Conservation (phyloP, 2,329 filamentous ascomycete species). For the Seiridium cupressi region DNA sequence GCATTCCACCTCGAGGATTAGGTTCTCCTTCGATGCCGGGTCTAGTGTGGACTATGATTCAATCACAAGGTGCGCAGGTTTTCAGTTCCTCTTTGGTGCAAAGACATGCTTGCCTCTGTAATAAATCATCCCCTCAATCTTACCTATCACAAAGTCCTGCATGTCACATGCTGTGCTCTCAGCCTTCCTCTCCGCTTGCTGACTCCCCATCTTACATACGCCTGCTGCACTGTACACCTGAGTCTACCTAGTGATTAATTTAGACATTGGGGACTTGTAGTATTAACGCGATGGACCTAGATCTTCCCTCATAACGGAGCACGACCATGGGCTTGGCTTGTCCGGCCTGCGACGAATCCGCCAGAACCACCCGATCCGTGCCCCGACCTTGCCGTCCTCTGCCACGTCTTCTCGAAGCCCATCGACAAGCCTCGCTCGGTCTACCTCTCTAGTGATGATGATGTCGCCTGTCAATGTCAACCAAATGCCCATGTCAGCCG, state of each 20-base stretch:
- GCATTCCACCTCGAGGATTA: slow-evolving; percentile 53
- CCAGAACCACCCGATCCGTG: slow-evolving; percentile 71
- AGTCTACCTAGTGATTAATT: background rate
- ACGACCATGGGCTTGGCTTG: slow-evolving; percentile 81
- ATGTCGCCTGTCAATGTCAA: slow-evolving; percentile 55
- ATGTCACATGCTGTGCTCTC: slow-evolving; percentile 11
- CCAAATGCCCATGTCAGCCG: slow-evolving; percentile 55
- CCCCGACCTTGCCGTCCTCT: slow-evolving; percentile 61
- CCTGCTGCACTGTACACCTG: background rate
- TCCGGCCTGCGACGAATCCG: slow-evolving; percentile 92
- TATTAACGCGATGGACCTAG: slow-evolving; percentile 42
- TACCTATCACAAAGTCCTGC: slow-evolving; percentile 8
- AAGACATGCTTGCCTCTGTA: background rate
- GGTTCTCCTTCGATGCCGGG: slow-evolving; percentile 76
- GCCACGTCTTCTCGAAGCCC: slow-evolving; percentile 64
- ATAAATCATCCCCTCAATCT: slow-evolving; percentile 3
- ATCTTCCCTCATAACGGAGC: slow-evolving; percentile 78
- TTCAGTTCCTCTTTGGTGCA: background rate
- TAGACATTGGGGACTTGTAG: background rate
- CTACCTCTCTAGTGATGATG: slow-evolving; percentile 69
- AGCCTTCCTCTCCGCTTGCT: background rate
- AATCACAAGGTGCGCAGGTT: slow-evolving; percentile 68
- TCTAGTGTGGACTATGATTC: slow-evolving; percentile 64
- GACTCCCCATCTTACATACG: background rate
- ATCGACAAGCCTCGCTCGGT: slow-evolving; percentile 59